Base-by-base conservation (phyloP, 1,284 basidiomycete species). In the Kwoniella shivajii region DNA sequence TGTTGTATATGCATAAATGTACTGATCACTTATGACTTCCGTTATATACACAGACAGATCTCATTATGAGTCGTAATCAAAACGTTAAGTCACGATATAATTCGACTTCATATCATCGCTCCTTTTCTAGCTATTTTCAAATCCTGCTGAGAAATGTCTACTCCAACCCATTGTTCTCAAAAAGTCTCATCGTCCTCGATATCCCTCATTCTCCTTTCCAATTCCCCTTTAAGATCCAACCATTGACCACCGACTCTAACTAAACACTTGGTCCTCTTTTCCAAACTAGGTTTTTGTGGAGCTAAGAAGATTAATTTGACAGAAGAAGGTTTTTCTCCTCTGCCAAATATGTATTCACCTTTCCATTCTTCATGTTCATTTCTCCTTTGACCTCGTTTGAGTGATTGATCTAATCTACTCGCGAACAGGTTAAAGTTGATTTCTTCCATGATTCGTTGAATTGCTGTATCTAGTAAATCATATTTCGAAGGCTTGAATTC, bases 291-390 rank as follows among this genome's bases (percentile, higher is more conserved):
- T 6, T 44, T 50, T 31, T 45, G 51, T 7, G 60, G 60, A 11
- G 62, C 63, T 37, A 73, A 38, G 43, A 67, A 68, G 13, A 78
- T 41, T 55, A 76, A 41, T 56, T 74, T 74, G 26, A 74, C 73
- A 1, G 57, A 47, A 16, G 53, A 66, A 2, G 57, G 56, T 24
- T 59, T 63, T 46, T 71, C 64, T 1, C 72, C 73, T 1, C 65
- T 67, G 0, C 72, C 73, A 51, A 78, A 77, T 2, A 74, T 57
- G 50, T 65, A 78, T 60, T 75, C 70, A 4, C 74, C 76, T 27
- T 72, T 74, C 74, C 76, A 78, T 47, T 71, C 64, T 26, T 74
- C 71, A 9, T 64, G 64, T 3, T 74, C 70, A 9, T 50, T 54
- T 55, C 59, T 63, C 31, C 68, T 46, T 57, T 77, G 75, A n/a